Percentiles rank a stretch among this genome's conserved stretches.
phyloP scores from a whole-genome alignment of 2,329 filamentous ascomycete species.

The Elsinoe perseae region DNA sequence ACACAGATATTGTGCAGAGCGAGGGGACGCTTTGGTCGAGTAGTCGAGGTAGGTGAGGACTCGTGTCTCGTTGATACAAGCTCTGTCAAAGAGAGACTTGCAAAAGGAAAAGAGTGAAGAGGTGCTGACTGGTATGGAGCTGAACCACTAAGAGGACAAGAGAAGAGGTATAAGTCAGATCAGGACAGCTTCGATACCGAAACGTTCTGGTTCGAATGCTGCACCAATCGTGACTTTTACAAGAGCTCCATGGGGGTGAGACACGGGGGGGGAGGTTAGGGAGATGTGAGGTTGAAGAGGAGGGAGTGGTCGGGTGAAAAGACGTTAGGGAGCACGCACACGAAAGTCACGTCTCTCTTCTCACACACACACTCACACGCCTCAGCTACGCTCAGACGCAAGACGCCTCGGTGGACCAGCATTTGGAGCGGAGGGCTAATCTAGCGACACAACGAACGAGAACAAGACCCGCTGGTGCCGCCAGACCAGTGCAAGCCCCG shows the following conservation, averaged over 20 bases:
- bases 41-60: background rate
- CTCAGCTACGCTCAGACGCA: slow-evolving; percentile 9
- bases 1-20: slow-evolving; percentile 18
- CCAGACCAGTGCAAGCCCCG: slow-evolving; percentile 3
- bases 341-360: slow-evolving; percentile 8
- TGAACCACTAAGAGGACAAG: background rate
- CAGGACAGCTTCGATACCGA: slow-evolving; percentile 12
- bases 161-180: slow-evolving; percentile 11
- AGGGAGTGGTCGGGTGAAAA: slow-evolving; percentile 15
- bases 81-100: slow-evolving; percentile 3
- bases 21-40: background rate
- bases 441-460: slow-evolving; percentile 12
- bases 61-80: slow-evolving; percentile 12
- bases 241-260: slow-evolving; percentile 15
- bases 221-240: slow-evolving; percentile 14
- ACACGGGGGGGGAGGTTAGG: slow-evolving; percentile 15
- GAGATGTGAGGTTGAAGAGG: slow-evolving; percentile 10
- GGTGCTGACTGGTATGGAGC: slow-evolving; percentile 7
- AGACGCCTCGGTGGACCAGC: slow-evolving; percentile 9
- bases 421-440: slow-evolving; percentile 6
- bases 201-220: slow-evolving; percentile 13
- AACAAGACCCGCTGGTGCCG: slow-evolving; percentile 9
- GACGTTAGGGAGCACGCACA: slow-evolving; percentile 15
- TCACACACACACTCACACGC: background rate
- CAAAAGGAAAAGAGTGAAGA: background rate